These are phyloP conservation scores for Colletotrichum karsti DNA, from an alignment of 2,329 filamentous ascomycete genomes.

Conservation along the genomic window DNA sequence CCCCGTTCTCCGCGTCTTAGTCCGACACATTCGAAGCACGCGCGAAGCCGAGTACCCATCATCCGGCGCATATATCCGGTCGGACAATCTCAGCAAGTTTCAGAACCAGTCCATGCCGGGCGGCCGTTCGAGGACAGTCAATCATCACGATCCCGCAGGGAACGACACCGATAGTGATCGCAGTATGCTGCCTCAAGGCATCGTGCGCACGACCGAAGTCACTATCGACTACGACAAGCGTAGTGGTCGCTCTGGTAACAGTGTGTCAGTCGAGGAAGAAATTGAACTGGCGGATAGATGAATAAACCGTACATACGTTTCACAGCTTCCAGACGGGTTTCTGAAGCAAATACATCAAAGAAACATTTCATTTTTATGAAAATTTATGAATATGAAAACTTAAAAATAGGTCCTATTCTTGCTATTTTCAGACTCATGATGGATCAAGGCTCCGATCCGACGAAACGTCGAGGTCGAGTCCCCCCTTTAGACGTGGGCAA, in stretches of 20 bases:
- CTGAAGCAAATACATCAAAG: no score
- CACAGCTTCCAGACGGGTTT: background rate
- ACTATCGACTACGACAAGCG: background rate
- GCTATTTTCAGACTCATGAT: no score
- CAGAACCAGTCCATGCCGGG: background rate
- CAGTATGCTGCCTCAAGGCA: background rate
- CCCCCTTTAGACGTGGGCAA: no score
- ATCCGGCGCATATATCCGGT: background rate
- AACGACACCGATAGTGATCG: background rate
- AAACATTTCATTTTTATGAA: no score
- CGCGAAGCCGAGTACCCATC: background rate
- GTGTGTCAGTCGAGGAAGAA: background rate
- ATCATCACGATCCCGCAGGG: background rate
- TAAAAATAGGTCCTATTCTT: no score
- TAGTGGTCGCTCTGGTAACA: background rate
- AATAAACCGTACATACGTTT: background rate
- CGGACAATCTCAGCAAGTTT: background rate
- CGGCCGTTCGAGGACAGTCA: background rate
- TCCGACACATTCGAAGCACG: slow-evolving; percentile 2
- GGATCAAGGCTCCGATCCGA: no score
- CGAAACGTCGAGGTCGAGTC: no score
- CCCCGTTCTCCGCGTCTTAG: slow-evolving; percentile 37
- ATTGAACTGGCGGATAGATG: background rate
- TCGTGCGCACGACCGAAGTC: background rate
- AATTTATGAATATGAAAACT: no score